phyloP scores from a whole-genome alignment of 805 yeast species.

The Maudiozyma serrabonitensis region DNA sequence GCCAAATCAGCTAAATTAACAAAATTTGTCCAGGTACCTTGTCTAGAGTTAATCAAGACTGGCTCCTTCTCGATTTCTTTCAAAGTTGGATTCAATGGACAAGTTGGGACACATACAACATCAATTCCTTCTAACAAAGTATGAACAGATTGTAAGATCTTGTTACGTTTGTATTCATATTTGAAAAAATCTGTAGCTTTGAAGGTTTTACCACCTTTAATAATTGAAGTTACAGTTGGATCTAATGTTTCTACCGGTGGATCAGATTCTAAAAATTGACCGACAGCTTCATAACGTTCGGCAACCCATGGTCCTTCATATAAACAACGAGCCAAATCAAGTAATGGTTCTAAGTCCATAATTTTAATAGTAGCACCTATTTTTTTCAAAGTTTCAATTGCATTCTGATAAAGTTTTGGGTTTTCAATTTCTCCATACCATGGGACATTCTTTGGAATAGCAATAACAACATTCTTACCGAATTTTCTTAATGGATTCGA shows the following conservation, averaged over 20 bases:
- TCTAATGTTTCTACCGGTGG: conserved; percentile 68
- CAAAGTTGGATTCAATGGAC: conserved; percentile 84
- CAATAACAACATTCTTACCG: conserved; percentile 53
- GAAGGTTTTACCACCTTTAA: conserved; percentile 66
- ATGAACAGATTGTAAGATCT: conserved; percentile 56
- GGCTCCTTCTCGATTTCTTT: conserved; percentile 70
- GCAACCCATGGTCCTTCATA: conserved; percentile 99
- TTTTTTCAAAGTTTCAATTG: conserved; percentile 44
- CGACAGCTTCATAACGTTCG: conserved; percentile 80
- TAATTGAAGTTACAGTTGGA: conserved; percentile 71
- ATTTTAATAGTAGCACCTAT: conserved; percentile 52
- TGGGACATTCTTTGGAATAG: conserved; percentile 60
- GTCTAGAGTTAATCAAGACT: conserved; percentile 70
- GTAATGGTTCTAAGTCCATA: conserved; percentile 63
- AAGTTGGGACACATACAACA: conserved; percentile 81
- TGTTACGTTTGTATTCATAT: conserved; percentile 80
- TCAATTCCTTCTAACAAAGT: conserved; percentile 51
- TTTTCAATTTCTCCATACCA: conserved; percentile 82
- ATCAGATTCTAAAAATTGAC: conserved; percentile 57
- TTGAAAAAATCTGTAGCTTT: conserved; percentile 78
- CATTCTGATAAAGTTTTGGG: conserved; percentile 53
- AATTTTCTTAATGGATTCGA: conserved; percentile 51
- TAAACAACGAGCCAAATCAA: conserved; percentile 74
- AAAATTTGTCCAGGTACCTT: conserved; percentile 98
- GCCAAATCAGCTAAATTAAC: conserved; percentile 90